phyloP scores from a whole-genome alignment of 306 rosid species.

The Vigna hirtella region DNA sequence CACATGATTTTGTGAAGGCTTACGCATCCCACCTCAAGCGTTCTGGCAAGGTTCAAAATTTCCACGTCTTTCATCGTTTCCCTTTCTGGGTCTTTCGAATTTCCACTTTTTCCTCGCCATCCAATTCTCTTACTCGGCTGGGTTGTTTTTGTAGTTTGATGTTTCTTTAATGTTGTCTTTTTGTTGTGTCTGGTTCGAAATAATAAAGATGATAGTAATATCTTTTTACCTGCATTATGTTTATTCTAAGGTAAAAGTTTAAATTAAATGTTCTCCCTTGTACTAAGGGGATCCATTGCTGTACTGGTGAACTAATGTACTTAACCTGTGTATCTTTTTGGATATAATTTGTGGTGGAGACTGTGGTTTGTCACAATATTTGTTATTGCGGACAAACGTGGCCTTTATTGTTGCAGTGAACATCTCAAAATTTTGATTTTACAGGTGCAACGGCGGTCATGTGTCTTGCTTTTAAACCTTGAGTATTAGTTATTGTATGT shows the following conservation, averaged over 20 bases:
- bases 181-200: not conserved
- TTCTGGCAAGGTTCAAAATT: conserved; percentile 58
- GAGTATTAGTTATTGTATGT: not conserved
- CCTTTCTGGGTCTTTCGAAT: not conserved
- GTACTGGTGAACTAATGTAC: not conserved
- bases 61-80: not conserved
- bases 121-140: not conserved
- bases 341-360: not conserved
- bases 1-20: conserved; percentile 80
- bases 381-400: not conserved
- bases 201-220: not conserved
- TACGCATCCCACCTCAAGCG: conserved; percentile 76
- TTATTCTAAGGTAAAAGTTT: not conserved
- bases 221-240: not conserved
- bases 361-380: not conserved
- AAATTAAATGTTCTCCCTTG: not conserved
- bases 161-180: not conserved
- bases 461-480: not conserved
- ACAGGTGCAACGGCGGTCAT: no score
- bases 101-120: not conserved
- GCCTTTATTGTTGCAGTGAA: not conserved
- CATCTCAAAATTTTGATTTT: not conserved
- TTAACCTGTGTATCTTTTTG: not conserved
- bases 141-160: not conserved
- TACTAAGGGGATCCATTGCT: not conserved